Percentiles rank a stretch among this genome's conserved stretches.
phyloP scores from a whole-genome alignment of 257 asterid species.

The Voacanga thouarsii region DNA sequence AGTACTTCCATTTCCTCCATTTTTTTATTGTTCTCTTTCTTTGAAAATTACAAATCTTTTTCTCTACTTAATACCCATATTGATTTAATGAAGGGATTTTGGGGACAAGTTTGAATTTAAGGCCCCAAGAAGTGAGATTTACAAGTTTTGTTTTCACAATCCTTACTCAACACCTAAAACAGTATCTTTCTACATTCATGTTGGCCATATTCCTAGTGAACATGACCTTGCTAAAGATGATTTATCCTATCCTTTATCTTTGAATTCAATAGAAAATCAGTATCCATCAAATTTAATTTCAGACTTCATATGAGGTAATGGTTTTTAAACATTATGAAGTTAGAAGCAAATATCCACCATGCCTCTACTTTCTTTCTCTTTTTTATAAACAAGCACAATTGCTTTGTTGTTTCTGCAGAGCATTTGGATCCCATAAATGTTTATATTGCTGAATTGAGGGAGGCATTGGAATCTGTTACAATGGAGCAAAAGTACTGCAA shows the following conservation, averaged over 20 bases:
- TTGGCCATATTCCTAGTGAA: constrained; percentile 74
- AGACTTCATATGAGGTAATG: not conserved
- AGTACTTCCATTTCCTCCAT: too few species aligned
- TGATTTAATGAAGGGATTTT: constrained; percentile 59
- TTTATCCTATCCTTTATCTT: constrained; percentile 30
- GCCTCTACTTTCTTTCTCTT: constrained; percentile 16
- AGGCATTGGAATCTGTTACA: constrained; percentile 73
- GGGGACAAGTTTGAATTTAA: constrained; percentile 85
- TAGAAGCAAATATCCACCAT: not conserved
- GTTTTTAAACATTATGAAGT: not conserved
- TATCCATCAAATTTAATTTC: not conserved
- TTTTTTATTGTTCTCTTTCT: too few species aligned
- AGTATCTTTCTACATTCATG: constrained; percentile 81
- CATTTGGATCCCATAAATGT: constrained; percentile 85
- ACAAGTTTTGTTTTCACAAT: constrained; percentile 89
- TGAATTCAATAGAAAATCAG: not conserved
- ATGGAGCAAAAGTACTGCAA: constrained; percentile 76
- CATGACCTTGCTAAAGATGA: constrained; percentile 88
- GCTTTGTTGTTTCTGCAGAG: constrained; percentile 34
- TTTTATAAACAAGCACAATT: constrained; percentile 3
- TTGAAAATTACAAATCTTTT: too few species aligned
- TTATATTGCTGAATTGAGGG: constrained; percentile 81
- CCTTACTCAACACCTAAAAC: constrained; percentile 63
- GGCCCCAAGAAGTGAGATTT: constrained; percentile 74
- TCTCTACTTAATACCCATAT: too few species aligned